Conservation (phyloP, 192 early-diverging fungal genomes). For the Bifiguratus adelaidae region DNA sequence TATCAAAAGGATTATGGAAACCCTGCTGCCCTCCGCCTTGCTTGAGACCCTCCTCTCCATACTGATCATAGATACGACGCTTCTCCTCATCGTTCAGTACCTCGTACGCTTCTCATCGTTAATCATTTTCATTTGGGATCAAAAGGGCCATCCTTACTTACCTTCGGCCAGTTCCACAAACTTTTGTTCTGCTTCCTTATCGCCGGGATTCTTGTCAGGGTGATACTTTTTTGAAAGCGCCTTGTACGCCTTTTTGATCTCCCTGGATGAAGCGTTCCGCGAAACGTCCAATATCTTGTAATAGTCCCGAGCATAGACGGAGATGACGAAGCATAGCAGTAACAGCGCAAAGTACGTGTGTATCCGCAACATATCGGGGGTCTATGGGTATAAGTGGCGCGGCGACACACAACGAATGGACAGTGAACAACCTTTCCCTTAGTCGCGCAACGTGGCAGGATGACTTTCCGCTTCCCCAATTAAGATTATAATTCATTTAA, state of each 20-base stretch:
- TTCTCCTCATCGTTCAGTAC: slow-evolving; percentile 89
- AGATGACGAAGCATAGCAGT: too few relatives aligned
- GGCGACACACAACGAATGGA: too few relatives aligned
- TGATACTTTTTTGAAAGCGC: slow-evolving; percentile 80
- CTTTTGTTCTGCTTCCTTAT: slow-evolving; percentile 75
- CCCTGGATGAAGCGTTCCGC: slow-evolving; percentile 63
- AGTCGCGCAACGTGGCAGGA: too few relatives aligned
- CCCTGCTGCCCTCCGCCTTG: slow-evolving; percentile 46
- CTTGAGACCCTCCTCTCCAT: slow-evolving; percentile 95
- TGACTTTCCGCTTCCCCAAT: too few relatives aligned
- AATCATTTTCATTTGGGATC: slow-evolving; percentile 7
- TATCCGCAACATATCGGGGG: too few relatives aligned
- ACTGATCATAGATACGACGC: slow-evolving; percentile 80
- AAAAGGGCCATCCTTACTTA: slow-evolving; percentile 68
- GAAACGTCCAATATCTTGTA: slow-evolving; percentile 81
- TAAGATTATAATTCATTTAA: too few relatives aligned
- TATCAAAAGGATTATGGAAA: slow-evolving; percentile 96
- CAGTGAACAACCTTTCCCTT: too few relatives aligned
- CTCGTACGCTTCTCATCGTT: slow-evolving; percentile 67
- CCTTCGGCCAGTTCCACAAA: slow-evolving; percentile 82
- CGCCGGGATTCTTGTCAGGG: slow-evolving; percentile 79
- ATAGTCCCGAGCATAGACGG: slow-evolving; percentile 50
- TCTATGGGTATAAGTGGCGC: too few relatives aligned
- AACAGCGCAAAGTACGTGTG: too few relatives aligned
- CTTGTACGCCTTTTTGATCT: slow-evolving; percentile 95